Evolutionary conservation across 202 grass and related monocot species (phyloP).

Genomic region (Panicum hallii): DNA sequence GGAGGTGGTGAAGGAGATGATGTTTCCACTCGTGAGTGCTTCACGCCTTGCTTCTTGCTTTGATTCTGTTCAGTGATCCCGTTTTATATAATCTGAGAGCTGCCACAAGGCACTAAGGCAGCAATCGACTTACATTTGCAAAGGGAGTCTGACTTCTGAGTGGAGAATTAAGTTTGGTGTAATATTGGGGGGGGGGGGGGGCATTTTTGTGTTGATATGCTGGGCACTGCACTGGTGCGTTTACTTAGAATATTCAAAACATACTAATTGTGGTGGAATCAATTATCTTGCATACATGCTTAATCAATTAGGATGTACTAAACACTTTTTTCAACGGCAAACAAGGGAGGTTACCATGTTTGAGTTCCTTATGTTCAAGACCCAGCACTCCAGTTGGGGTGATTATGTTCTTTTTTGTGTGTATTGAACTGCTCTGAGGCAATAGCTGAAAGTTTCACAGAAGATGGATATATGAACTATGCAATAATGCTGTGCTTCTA

Average conservation of each 20-base stretch:
- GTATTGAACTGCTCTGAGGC: neutral
- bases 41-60: neutral
- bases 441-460: neutral
- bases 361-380: neutral
- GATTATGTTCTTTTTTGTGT: neutral
- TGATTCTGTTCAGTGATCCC: neutral
- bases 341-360: neutral
- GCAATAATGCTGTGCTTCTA: neutral
- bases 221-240: neutral
- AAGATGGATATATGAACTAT: neutral
- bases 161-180: slow-evolving; percentile 13
- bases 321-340: neutral
- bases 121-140: slow-evolving; percentile 6
- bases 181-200: neutral
- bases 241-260: slow-evolving; percentile 14
- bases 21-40: slow-evolving; percentile 49
- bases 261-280: slow-evolving; percentile 9
- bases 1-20: slow-evolving; percentile 6
- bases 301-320: neutral
- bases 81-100: neutral
- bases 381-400: neutral
- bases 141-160: slow-evolving; percentile 17
- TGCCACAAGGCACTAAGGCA: neutral
- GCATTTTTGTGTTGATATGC: neutral
- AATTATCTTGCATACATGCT: neutral